These are phyloP conservation scores for Camillea tinctor DNA, from an alignment of 2,329 filamentous ascomycete species.

Conservation along the genomic window DNA sequence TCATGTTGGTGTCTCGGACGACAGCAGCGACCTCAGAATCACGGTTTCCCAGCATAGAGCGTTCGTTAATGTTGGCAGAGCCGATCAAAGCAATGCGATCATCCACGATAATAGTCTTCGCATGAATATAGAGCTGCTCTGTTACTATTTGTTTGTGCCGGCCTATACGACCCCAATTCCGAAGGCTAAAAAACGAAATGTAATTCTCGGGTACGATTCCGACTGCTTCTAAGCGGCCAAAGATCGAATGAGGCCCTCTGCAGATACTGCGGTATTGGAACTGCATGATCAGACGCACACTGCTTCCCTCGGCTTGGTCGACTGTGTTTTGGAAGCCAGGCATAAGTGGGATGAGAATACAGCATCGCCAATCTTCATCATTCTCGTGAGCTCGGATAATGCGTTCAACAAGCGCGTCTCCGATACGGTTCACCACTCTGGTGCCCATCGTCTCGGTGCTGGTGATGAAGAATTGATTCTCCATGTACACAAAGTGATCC, in stretches of 20 bases:
- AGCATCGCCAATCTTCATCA: slow-evolving; percentile 84
- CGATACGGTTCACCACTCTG: slow-evolving; percentile 88
- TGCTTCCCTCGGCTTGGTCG: slow-evolving; percentile 89
- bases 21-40: slow-evolving; percentile 92
- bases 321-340: slow-evolving; percentile 99
- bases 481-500: slow-evolving; percentile 96
- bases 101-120: slow-evolving; percentile 94
- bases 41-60: slow-evolving; percentile 87
- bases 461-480: slow-evolving; percentile 98
- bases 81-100: slow-evolving; percentile 92
- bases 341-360: slow-evolving; percentile 90
- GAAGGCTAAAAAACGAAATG: slow-evolving; percentile 89
- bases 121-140: slow-evolving; percentile 97
- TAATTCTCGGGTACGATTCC: slow-evolving; percentile 93
- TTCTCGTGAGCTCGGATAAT: slow-evolving; percentile 82
- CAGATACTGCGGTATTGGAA: slow-evolving; percentile 97
- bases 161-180: slow-evolving; percentile 90
- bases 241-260: slow-evolving; percentile 87
- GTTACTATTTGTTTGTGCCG: slow-evolving; percentile 80
- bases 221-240: slow-evolving; percentile 73
- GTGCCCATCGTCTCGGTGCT: slow-evolving; percentile 85
- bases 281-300: slow-evolving; percentile 92
- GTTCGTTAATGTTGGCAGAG: slow-evolving; percentile 97
- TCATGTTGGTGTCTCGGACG: slow-evolving; percentile 89
- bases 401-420: slow-evolving; percentile 89